Conservation (phyloP, 305 asterid genomes). For the Ajuga reptans region DNA sequence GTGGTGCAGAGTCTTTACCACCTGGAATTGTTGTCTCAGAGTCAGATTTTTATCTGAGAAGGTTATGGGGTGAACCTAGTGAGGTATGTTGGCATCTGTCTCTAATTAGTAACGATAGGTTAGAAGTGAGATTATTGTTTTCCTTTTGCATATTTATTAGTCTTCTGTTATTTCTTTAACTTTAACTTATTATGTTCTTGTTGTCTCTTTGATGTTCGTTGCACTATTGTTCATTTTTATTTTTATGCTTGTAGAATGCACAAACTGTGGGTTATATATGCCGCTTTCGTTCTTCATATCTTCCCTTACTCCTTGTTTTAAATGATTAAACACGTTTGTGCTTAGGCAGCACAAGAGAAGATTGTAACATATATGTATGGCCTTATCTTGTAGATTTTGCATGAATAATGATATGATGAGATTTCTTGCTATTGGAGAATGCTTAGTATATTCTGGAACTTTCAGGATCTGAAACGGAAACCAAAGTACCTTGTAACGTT, state of each 20-base stretch:
- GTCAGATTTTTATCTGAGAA: conserved; percentile 63
- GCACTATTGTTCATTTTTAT: neutral
- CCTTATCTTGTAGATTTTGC: conserved; percentile 1
- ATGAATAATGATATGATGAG: neutral
- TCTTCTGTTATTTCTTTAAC: neutral
- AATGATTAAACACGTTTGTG: conserved; percentile 5
- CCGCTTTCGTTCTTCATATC: neutral
- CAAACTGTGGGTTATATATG: conserved; percentile 1
- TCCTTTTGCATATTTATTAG: conserved; percentile 1
- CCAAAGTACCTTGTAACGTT: conserved; percentile 76
- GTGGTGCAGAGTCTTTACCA: conserved; percentile 78
- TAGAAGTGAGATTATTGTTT: neutral
- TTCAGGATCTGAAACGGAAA: conserved; percentile 69
- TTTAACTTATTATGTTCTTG: neutral
- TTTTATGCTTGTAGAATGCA: neutral
- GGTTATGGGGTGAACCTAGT: conserved; percentile 90
- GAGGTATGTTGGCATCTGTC: conserved; percentile 38
- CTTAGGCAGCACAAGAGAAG: neutral
- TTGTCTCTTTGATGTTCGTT: neutral
- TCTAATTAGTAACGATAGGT: neutral
- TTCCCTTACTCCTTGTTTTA: conserved; percentile 12
- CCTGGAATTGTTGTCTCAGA: conserved; percentile 86
- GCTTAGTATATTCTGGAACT: conserved; percentile 26
- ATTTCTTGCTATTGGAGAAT: conserved; percentile 14
- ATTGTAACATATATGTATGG: conserved; percentile 7